Base-by-base conservation (phyloP, 2,329 filamentous ascomycete species). In the Trichoderma sp. region DNA sequence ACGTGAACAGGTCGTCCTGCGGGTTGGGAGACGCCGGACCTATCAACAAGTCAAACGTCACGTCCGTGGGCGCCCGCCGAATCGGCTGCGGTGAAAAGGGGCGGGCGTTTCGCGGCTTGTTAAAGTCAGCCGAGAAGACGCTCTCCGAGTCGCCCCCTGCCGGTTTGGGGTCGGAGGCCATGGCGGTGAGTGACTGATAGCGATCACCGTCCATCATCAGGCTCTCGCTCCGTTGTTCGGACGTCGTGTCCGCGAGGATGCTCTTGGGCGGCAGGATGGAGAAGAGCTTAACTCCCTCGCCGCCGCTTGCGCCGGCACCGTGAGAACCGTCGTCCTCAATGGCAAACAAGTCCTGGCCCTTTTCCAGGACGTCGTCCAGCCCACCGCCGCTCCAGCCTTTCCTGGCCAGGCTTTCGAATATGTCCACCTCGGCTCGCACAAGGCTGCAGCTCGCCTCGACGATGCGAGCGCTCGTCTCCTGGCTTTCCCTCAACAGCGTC, bases 311-410 rank as follows among this genome's bases (percentile, higher is more conserved):
- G 5, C 74, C 73, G 7, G 74, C 74, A 30, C 76, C 73, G 39
- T 74, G 75, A 9, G 67, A 55, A 17, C 75, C 67, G 26, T 73
- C 71, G 69, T 74, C 78, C 17, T 80, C 78, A 3, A 72, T 78
- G 3, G 83, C 84, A 66, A 88, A 88, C 19, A 89, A 75, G 71
- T 90, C 88, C 43, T 81, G 80, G 9, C 87, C 88, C 71, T 83
- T 85, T 66, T 90, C 87, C 3, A 90, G 77, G 4, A 90, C 75
- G 41, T 89, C 87, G 66, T 90, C 88, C 30, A 90, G 77, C 0
- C 88, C 88, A 34, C 87, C 88, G 44, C 88, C 88, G 21, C 79
- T 83, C 88, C 87, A 90, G 7, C 88, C 88, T 71, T 90, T 90
- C 66, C 86, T 78, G 21, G 88, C 87, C 26, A 90, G 76, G 26